Evolutionary conservation across 208 protist species (phyloP), one percentile per base, ranked within the genome.

Genomic region (Lotmaria passim): DNA sequence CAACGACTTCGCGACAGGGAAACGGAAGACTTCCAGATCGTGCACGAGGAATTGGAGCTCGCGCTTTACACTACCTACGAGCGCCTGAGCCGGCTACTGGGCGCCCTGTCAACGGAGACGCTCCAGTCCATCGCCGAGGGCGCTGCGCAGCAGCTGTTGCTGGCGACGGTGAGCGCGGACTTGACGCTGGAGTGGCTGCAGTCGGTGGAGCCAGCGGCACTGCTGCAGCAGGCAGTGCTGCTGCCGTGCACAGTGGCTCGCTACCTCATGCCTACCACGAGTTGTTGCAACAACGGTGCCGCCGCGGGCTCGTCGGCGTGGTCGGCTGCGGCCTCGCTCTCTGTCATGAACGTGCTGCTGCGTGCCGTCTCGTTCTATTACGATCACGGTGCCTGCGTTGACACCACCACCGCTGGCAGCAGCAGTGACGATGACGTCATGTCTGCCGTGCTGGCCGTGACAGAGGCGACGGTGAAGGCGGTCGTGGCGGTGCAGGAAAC

Each of bases 51-150:
- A 7, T 28, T 75, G 26, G 34, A 71, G n/a, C 47, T 91, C 15
- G 73, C 87, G 8, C 48, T 90, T 43, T 90, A 89, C 74, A 73
- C 73, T 5, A 83, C 81, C 19, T 91, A 93, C 46, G 90, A 95
- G 65, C 80, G 87, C 3, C 47, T 93, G 28, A 82, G 62, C 55
- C 33, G 26, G 8, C 70, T 93, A 4, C 66, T 91, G 0, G 75
- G 75, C 1, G 36, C 65, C 10, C 41, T 78, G 28, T 34, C 71
- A 1, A 34, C 28, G n/a, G 48, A 59, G 34, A 69, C 53, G 3
- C 41, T 73, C 23, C 26, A 38, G 23, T 0, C 58, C 7, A 65
- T 31, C 12, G 15, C 41, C 12, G 24, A 24, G 10, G 47, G 48
- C 15, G 19, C 39, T 48, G 43, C 33, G 19, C 62, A 78, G 41